phyloP scores from a whole-genome alignment of 352 stramenopile genomes.

The Peronospora tabacina region DNA sequence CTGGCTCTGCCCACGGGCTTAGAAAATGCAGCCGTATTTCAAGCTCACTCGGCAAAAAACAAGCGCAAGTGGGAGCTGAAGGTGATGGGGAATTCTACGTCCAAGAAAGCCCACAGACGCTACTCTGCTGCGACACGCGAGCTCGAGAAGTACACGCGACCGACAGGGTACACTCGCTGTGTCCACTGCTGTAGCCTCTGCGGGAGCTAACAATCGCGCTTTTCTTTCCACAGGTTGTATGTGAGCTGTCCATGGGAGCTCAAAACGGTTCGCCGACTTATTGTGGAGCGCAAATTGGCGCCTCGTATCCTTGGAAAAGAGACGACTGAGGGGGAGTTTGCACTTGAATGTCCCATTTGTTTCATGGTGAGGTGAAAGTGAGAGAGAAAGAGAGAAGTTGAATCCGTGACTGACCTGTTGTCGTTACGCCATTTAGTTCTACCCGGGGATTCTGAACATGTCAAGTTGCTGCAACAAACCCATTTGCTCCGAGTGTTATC shows the following conservation, averaged over 20 bases:
- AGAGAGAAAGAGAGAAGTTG: neutral
- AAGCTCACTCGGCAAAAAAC: constrained; percentile 15
- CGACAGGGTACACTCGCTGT: constrained; percentile 37
- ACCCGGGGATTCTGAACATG: constrained; percentile 51
- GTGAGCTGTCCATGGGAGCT: constrained; percentile 67
- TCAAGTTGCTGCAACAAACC: constrained; percentile 61
- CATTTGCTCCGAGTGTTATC: constrained; percentile 67
- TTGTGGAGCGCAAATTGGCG: constrained; percentile 66
- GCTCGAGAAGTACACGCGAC: constrained; percentile 58
- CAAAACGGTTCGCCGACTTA: constrained; percentile 53
- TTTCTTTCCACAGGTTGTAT: constrained; percentile 44
- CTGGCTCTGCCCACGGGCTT: neutral
- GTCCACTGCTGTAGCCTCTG: neutral
- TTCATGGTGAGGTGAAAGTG: constrained; percentile 44
- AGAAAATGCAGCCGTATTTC: neutral
- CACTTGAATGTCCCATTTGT: constrained; percentile 77
- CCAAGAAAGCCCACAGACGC: constrained; percentile 24
- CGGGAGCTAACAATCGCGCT: neutral
- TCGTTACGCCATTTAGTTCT: constrained; percentile 31
- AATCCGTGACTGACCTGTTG: constrained; percentile 1
- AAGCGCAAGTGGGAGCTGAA: constrained; percentile 4
- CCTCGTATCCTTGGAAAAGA: constrained; percentile 64
- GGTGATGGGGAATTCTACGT: constrained; percentile 67
- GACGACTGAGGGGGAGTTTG: constrained; percentile 48
- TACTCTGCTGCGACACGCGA: constrained; percentile 38